Conservation (phyloP, 2,329 filamentous ascomycete species). For the Cladosporium velox region DNA sequence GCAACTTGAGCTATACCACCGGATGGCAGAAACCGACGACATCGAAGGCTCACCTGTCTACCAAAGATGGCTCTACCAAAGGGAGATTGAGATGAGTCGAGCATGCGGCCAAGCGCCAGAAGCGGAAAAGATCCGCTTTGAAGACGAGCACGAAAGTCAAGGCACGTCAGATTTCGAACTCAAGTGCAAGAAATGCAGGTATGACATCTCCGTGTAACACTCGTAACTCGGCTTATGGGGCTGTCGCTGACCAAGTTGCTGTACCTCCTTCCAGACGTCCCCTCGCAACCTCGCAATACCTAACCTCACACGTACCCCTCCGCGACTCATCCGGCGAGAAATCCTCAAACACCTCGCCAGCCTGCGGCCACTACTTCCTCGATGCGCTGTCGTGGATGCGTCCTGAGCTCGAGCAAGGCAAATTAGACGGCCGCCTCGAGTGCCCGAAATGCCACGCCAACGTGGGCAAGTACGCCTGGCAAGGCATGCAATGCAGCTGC, state of each 20-base stretch:
- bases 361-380: slow-evolving; percentile 85
- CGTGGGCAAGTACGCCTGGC: slow-evolving; percentile 93
- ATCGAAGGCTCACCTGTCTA: slow-evolving; percentile 73
- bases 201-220: slow-evolving; percentile 37
- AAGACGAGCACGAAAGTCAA: slow-evolving; percentile 61
- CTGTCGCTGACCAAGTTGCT: neutral
- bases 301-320: slow-evolving; percentile 60
- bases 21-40: slow-evolving; percentile 65
- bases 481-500: slow-evolving; percentile 90
- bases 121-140: slow-evolving; percentile 74
- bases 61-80: slow-evolving; percentile 73
- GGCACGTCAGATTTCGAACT: slow-evolving; percentile 60
- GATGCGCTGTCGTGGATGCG: slow-evolving; percentile 97
- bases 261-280: slow-evolving; percentile 50
- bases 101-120: slow-evolving; percentile 78
- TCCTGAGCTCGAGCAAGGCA: slow-evolving; percentile 75
- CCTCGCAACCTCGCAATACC: slow-evolving; percentile 66
- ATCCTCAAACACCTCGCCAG: slow-evolving; percentile 37
- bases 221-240: neutral
- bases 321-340: slow-evolving; percentile 23
- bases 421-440: slow-evolving; percentile 78
- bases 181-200: slow-evolving; percentile 89
- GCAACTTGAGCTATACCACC: slow-evolving; percentile 82
- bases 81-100: slow-evolving; percentile 66
- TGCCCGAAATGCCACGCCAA: slow-evolving; percentile 86